Base-by-base conservation (phyloP, 1,284 basidiomycete genomes). In the Neonothopanus nambi region DNA sequence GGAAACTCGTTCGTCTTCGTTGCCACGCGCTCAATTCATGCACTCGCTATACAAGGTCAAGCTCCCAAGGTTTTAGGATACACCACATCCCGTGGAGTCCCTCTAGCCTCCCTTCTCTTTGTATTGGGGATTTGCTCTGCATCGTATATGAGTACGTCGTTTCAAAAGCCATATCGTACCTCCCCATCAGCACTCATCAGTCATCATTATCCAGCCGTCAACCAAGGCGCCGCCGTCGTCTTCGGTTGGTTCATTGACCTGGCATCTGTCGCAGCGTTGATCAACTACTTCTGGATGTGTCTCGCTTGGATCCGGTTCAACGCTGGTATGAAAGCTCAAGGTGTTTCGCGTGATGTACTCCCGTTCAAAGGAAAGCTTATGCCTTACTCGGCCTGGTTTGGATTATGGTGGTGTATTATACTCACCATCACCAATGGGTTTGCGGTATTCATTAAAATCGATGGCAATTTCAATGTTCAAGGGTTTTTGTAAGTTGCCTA, bases 191-290 rank as follows among this genome's bases (percentile, higher is more conserved):
- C 15, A 12, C 24, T 8, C 45, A 57, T 49, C 53, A 41, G 57
- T 58, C 8, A 6, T 21, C 6, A 17, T 18, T 13, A 12, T 36
- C 7, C 45, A 57, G 54, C 53, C 41, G 57, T 58, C 8, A 52
- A 55, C 36, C 8, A 37, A 12, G 57, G 57, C 24, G 46, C 57
- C 24, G 53, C 57, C 3, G 46, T 49, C 46, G 57, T 58, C 36
- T 58, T 58, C 23, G 54, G 54, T 13, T 58, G 57, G 57, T 58
- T 58, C 45, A 56, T 58, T 33, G 54, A 56, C 42, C 42, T 58
- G 12, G 13, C 54, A 3, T 58, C 57, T 12, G 54, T 58, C 13
- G 54, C 57, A 12, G 53, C 54, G 5, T 18, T 58, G 39, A 58
- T 58, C 52, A 57, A 57, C 45, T 57, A 33, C 24, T 55, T 52